A percentile compares a stretch with the other conserved stretches of the same genome.
Evolutionary conservation across 768 basidiomycete genomes (phyloP).

Genomic region (Dentipellis sp.): DNA sequence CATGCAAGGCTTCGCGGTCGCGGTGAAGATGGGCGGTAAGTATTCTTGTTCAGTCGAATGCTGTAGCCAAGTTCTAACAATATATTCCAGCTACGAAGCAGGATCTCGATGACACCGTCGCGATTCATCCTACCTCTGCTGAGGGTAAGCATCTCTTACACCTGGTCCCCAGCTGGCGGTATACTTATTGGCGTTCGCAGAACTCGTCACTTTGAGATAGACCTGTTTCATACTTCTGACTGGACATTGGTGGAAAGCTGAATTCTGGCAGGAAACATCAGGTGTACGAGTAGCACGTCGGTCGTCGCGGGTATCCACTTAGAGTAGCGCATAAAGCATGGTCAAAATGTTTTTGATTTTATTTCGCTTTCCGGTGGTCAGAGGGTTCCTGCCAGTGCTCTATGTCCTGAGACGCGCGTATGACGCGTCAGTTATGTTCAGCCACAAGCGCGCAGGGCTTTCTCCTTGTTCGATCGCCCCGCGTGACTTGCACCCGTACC

Average conservation of each 20-base stretch:
- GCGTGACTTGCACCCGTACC: background rate
- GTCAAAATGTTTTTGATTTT: too few relatives aligned
- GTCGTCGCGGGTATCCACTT: too few relatives aligned
- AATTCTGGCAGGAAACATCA: too few relatives aligned
- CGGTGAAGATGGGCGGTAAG: slow-evolving; percentile 87
- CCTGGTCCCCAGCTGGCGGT: background rate
- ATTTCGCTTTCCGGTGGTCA: too few relatives aligned
- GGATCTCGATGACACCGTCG: slow-evolving; percentile 82
- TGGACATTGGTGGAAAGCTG: too few relatives aligned
- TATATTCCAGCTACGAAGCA: slow-evolving; percentile 51
- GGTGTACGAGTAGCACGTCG: too few relatives aligned
- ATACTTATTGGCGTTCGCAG: slow-evolving; percentile 22
- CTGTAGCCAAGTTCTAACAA: background rate
- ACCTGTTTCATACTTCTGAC: background rate
- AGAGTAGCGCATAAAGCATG: too few relatives aligned
- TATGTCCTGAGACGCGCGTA: too few relatives aligned
- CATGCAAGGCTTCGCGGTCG: slow-evolving; percentile 94
- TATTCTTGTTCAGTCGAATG: background rate
- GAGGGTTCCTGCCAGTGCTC: too few relatives aligned
- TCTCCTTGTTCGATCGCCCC: background rate
- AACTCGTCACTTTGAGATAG: slow-evolving; percentile 49
- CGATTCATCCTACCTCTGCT: slow-evolving; percentile 84
- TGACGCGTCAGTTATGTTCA: background rate
- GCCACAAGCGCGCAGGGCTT: background rate
- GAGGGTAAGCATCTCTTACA: slow-evolving; percentile 47